Base-by-base conservation (phyloP, 179 eudicot genomes). In the Dionaea muscipula region DNA sequence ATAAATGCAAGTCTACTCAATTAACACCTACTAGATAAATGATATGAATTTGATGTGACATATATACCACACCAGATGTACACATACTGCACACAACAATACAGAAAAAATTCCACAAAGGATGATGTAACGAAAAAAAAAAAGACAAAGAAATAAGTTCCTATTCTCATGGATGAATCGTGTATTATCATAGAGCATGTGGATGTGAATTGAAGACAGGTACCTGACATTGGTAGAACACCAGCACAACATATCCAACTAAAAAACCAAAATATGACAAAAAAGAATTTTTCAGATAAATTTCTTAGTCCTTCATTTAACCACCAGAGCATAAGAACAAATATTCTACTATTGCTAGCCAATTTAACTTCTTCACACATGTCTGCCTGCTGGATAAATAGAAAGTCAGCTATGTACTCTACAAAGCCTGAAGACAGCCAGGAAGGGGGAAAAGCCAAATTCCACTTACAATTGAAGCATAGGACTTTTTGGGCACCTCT, bases 401-500 rank as follows among this genome's bases (percentile, higher is more conserved):
- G 65, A 67, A 23, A 53, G 22, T 35, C 46, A 56, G 2, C 3
- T 17, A 4, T 46, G 41, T 14, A 26, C 8, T 21, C 7, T 26
- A 2, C 35, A 14, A 38, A 26, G 16, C 36, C 16, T 35, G 24
- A 23, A 4, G 1, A 38, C 35, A 28, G 8, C 35, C 35, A 28
- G n/a, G n/a, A n/a, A 28, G 35, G 35, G 8, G 8, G 8, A 31
- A 14, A 19, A 23, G 13, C n/a, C 23, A 40, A 33, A 20, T 13
- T 50, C n/a, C 33, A 76, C 97, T 76, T 79, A 91, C 98, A 61
- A 91, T 91, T 46, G 94, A 82, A 68, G 98, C 98, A 71, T 84
- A 91, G 4, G 98, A 78, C 67, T 82, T 91, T 75, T 86, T 91
- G 7, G 88, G 81, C 26, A 64, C 60, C 47, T 76, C 86, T 57